Base-by-base conservation (phyloP, 208 protist genomes). In the Leishmania tarentolae region DNA sequence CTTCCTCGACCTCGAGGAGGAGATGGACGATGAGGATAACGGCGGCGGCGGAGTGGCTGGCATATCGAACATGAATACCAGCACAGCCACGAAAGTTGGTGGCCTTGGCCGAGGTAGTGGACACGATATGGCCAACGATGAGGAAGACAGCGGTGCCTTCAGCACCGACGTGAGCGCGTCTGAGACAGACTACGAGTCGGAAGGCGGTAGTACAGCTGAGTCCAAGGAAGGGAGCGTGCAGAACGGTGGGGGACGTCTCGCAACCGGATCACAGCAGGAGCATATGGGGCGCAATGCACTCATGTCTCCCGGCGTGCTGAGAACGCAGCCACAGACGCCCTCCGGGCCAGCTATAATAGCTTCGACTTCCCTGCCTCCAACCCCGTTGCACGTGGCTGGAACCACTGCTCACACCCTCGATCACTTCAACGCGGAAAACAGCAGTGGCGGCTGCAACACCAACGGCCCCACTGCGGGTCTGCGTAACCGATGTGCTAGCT, bases 121-220 rank as follows among this genome's bases (percentile, higher is more conserved):
- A 57, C 53, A 83, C 11, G 83, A 82, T n/a, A 61, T 84, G 35
- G 79, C 63, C 31, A 80, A 82, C n/a, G 61, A 65, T 31, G 76
- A 75, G 19, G 82, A 75, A 15, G 31, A 93, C 59, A 86, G 86
- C 53, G 87, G 80, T 17, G 89, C 84, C 31, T 90, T 83, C 21
- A 94, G 91, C 79, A 92, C 88, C 1, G 87, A 88, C 56, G 74
- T 88, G n/a, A 90, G 83, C 42, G 87, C 84, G 21, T 91, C 87
- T 0, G 87, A 90, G 69, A 91, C 87, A 35, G 88, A 86, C 56
- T 80, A 53, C 13, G 87, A 93, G 1, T 82, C 79, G 42, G 83
- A 80, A 0, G 37, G 50, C 35, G 56, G 28, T 61, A 80, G 52
- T 28, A 78, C 56, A 7, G 19, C 44, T 24, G 50, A 83, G 9